Conservation (phyloP, 805 yeast species). For the Metschnikowia henanensis region DNA sequence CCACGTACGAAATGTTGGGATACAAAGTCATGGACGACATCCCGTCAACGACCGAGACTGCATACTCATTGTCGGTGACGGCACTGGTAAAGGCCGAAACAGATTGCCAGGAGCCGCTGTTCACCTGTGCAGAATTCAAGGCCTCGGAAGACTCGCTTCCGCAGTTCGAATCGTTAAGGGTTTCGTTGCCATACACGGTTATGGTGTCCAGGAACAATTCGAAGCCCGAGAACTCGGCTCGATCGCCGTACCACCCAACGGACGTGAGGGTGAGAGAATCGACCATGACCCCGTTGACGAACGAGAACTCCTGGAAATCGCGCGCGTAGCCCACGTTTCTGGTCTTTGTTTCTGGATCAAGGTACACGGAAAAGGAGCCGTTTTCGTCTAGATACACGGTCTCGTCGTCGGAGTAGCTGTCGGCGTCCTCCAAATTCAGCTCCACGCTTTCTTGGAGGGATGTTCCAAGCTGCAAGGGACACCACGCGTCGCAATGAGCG, state of each 20-base stretch:
- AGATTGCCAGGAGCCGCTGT: constrained; percentile 32
- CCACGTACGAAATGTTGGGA: constrained; percentile 71
- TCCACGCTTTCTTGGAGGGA: constrained; percentile 32
- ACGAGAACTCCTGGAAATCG: constrained; percentile 78
- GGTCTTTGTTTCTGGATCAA: constrained; percentile 33
- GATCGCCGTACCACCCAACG: constrained; percentile 64
- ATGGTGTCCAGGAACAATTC: constrained; percentile 64
- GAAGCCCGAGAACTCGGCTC: constrained; percentile 71
- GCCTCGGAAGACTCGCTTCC: constrained; percentile 24
- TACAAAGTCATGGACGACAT: constrained; percentile 45
- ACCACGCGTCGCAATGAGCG: constrained; percentile 79
- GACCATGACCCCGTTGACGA: constrained; percentile 66
- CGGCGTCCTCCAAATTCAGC: constrained; percentile 21
- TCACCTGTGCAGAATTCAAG: constrained; percentile 26
- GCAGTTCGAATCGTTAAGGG: constrained; percentile 70
- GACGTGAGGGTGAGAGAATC: constrained; percentile 63
- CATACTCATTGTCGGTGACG: constrained; percentile 30
- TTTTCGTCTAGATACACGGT: constrained; percentile 31
- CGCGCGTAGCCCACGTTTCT: constrained; percentile 43
- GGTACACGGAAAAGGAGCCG: constrained; percentile 38
- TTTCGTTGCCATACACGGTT: constrained; percentile 70
- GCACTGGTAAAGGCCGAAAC: constrained; percentile 24
- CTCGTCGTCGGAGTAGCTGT: constrained; percentile 20
- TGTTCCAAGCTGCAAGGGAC: constrained; percentile 60
- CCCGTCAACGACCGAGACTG: constrained; percentile 29